These are phyloP conservation scores for Neoascochyta sp. DNA, from an alignment of 2,329 filamentous ascomycete species.

Conservation along the genomic window DNA sequence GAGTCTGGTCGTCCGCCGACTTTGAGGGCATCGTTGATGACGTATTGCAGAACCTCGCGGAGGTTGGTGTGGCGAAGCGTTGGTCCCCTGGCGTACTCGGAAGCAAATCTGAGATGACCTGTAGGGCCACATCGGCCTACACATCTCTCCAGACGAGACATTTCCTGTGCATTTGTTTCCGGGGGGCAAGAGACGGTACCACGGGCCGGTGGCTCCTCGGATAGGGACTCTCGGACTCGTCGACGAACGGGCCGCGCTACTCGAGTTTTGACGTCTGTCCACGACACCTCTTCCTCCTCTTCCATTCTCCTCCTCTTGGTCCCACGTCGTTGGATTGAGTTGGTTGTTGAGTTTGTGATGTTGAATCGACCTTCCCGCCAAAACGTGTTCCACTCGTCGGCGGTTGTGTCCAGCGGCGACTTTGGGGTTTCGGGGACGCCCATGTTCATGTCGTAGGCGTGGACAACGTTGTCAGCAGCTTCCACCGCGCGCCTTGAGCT, in stretches of 20 bases:
- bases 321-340: conserved; percentile 39
- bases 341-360: conserved; percentile 43
- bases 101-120: conserved; percentile 31
- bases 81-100: conserved; percentile 43
- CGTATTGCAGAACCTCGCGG: conserved; percentile 49
- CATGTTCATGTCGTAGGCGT: conserved; percentile 73
- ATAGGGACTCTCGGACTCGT: conserved; percentile 27
- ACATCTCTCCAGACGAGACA: conserved; percentile 16
- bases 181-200: conserved; percentile 16
- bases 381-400: conserved; percentile 24
- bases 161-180: conserved; percentile 7
- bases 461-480: conserved; percentile 71
- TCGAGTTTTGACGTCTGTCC: conserved; percentile 24
- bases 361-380: conserved; percentile 41
- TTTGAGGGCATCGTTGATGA: conserved; percentile 52
- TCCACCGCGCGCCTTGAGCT: conserved; percentile 69
- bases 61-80: conserved; percentile 48
- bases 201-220: conserved; percentile 25
- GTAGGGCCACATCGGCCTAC: conserved; percentile 23
- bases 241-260: conserved; percentile 23
- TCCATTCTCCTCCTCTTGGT: conserved; percentile 45
- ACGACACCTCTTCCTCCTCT: conserved; percentile 39
- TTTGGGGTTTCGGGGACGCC: conserved; percentile 63
- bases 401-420: conserved; percentile 38
- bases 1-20: conserved; percentile 52